phyloP scores from a whole-genome alignment of 768 basidiomycete species.

The Panaeolus papilionaceus region DNA sequence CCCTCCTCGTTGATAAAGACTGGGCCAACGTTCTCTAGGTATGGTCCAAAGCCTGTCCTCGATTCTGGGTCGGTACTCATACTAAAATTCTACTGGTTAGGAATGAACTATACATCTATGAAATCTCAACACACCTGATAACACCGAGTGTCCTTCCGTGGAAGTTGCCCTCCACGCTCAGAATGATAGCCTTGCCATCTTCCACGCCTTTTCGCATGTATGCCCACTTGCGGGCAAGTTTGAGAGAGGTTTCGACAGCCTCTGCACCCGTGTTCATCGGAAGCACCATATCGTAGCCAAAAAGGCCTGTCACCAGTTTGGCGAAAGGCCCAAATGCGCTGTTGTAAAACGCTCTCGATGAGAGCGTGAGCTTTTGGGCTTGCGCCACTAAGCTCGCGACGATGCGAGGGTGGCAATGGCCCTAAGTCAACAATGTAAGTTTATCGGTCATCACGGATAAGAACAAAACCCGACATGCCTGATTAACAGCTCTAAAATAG shows the following conservation, averaged over 20 bases:
- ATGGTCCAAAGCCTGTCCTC: constrained; percentile 90
- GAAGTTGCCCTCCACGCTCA: constrained; percentile 91
- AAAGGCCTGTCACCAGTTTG: constrained; percentile 79
- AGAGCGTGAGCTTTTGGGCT: constrained; percentile 89
- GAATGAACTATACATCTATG: constrained; percentile 18
- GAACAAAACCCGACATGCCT: constrained; percentile 52
- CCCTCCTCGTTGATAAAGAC: constrained; percentile 63
- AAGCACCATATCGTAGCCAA: constrained; percentile 94
- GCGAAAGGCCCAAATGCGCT: constrained; percentile 91
- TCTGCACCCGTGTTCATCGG: constrained; percentile 99
- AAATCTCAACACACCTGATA: constrained; percentile 61
- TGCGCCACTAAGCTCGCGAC: constrained; percentile 83
- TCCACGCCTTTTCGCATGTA: constrained; percentile 86
- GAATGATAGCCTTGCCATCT: constrained; percentile 83
- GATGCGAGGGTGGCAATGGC: constrained; percentile 93
- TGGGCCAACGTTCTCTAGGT: constrained; percentile 85
- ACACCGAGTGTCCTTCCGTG: constrained; percentile 93
- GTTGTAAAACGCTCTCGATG: constrained; percentile 97
- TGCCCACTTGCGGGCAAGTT: constrained; percentile 97
- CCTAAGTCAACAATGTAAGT: constrained; percentile 43
- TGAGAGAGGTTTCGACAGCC: constrained; percentile 96
- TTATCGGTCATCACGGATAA: constrained; percentile 14
- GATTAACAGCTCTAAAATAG: constrained; percentile 65
- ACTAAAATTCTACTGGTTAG: constrained; percentile 41
- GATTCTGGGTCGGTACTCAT: constrained; percentile 96